Evolutionary conservation across 2,329 filamentous ascomycete genomes (phyloP).

Genomic region (Ophiostoma angusticollis): DNA sequence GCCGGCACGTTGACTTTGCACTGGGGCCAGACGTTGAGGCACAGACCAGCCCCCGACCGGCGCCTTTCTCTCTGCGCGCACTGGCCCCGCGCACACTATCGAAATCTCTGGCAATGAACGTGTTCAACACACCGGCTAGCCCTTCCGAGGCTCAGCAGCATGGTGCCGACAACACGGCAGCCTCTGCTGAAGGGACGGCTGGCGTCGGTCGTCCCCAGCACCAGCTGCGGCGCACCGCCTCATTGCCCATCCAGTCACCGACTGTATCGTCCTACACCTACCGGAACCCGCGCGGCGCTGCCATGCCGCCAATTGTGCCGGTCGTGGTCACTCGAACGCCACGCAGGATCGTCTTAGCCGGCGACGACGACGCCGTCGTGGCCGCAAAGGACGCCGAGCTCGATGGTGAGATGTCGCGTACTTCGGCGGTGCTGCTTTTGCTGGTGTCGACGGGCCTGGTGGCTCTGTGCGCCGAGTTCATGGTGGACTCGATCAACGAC

Average conservation of each 20-base stretch:
- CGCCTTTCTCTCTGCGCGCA: slow-evolving; percentile 25
- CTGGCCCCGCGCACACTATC: slow-evolving; percentile 32
- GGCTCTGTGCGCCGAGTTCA: slow-evolving; percentile 56
- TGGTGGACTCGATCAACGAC: slow-evolving; percentile 54
- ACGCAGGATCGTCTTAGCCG: background rate
- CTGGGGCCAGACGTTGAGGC: slow-evolving; percentile 21
- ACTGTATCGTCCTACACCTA: slow-evolving; percentile 15
- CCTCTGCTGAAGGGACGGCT: background rate
- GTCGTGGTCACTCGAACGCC: slow-evolving; percentile 20
- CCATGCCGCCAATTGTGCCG: slow-evolving; percentile 21
- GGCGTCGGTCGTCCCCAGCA: slow-evolving; percentile 6
- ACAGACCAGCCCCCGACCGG: slow-evolving; percentile 21
- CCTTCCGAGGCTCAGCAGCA: background rate
- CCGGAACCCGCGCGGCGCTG: slow-evolving; percentile 13
- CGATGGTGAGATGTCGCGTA: slow-evolving; percentile 34
- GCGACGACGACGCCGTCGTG: slow-evolving; percentile 4
- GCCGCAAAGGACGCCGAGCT: slow-evolving; percentile 19
- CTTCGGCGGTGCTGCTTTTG: slow-evolving; percentile 46
- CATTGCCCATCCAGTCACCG: slow-evolving; percentile 33
- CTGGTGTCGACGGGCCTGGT: slow-evolving; percentile 52
- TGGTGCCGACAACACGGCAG: background rate
- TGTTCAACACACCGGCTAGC: slow-evolving; percentile 29
- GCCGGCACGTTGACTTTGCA: slow-evolving; percentile 32
- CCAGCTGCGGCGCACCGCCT: slow-evolving; percentile 37
- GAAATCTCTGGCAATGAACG: slow-evolving; percentile 45